Base-by-base conservation (phyloP, 306 rosid species). In the Vigna reflexopilosa region DNA sequence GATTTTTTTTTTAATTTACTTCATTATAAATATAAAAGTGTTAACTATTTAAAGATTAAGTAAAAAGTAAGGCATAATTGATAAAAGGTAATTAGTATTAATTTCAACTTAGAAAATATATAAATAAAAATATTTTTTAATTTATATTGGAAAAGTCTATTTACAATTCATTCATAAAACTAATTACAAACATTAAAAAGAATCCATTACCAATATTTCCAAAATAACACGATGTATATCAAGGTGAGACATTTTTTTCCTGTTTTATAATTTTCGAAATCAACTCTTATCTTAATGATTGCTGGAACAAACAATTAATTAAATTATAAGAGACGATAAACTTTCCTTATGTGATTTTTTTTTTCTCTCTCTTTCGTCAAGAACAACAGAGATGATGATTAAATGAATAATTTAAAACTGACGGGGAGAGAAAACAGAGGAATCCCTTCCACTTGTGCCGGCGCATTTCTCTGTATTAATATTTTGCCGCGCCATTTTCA, bases 401-500 rank as follows among this genome's bases (percentile, higher is more conserved):
- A 65, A 26, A 22, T 67, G 73, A 49, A 30, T 30, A 47, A 69
- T 73, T 51, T 42, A 79, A 36, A 36, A 42, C 10, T 10, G 14
- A 20, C 66, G 3, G 8, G 13, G 65, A 8, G 51, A 34, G 15
- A 3, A 72, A 7, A 24, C 16, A n/a, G 45, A 62, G 36, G 1
- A 24, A 34, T 17, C 32, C 3, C 32, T 2, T 58, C 51, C 79
- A 36, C 44, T n/a, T 15, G 38, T 36, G 91, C 89, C 81, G 89
- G 91, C 89, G 11, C 11, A 17, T 15, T 59, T 20, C 32, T 20
- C 81, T 73, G 20, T 22, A 73, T 56, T 56, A 73, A 73, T 56
- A 40, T 73, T 83, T 73, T 80, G 87, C 84, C 91, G 83, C 89
- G 67, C 76, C 87, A 49, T 59, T 32, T 32, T 17, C 75, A 50